phyloP scores from a whole-genome alignment of 805 yeast genomes.

The Jamesozyma rosinii region DNA sequence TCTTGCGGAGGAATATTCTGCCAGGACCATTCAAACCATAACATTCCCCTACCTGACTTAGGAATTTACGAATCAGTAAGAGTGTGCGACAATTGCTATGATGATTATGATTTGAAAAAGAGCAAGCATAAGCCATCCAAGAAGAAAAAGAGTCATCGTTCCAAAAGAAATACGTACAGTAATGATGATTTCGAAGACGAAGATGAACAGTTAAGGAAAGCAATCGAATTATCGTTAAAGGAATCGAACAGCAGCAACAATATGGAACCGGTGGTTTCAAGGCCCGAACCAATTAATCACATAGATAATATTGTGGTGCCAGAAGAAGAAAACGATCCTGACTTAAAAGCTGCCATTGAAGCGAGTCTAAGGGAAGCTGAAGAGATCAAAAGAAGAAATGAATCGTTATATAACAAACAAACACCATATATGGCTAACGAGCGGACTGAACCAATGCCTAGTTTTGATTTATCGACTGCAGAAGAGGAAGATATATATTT shows the following conservation, averaged over 20 bases:
- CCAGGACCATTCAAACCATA: conserved; percentile 72
- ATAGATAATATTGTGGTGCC: conserved; percentile 26
- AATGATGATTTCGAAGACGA: conserved; percentile 35
- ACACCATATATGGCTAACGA: conserved; percentile 2
- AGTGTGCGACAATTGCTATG: conserved; percentile 85
- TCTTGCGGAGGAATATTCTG: conserved; percentile 94
- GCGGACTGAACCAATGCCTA: conserved; percentile 6
- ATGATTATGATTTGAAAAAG: conserved; percentile 42
- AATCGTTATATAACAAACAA: conserved; percentile 6
- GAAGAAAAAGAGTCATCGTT: conserved; percentile 7
- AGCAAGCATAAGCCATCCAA: conserved; percentile 10
- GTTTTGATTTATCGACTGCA: conserved; percentile 38
- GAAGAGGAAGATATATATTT: conserved; percentile 66
- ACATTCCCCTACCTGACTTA: conserved; percentile 61
- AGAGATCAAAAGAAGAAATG: conserved; percentile 27
- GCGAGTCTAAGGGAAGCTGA: conserved; percentile 77
- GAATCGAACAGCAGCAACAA: conserved; percentile 32
- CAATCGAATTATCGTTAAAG: conserved; percentile 67
- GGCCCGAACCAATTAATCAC: conserved; percentile 3
- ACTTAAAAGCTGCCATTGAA: conserved; percentile 86
- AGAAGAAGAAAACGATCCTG: conserved; percentile 74
- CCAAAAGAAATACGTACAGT: conserved; percentile 21
- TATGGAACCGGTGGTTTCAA: conserved; percentile 25
- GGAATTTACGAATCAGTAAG: conserved; percentile 87
- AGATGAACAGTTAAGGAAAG: conserved; percentile 68